phyloP scores from a whole-genome alignment of 2,329 filamentous ascomycete genomes.

The Neocucurbitaria cava region DNA sequence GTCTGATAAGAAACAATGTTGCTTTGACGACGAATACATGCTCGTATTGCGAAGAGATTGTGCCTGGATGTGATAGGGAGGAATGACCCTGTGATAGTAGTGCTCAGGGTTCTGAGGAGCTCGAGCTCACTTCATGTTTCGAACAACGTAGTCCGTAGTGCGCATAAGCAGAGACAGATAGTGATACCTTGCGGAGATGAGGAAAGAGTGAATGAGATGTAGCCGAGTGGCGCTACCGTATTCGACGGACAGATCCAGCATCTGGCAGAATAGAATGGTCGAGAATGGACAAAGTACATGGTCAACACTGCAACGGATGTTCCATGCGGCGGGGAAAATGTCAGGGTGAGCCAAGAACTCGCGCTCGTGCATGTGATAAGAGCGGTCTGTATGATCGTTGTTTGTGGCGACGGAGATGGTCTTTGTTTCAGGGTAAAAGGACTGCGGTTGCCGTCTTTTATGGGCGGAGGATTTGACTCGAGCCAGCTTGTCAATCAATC shows the following conservation, averaged over 20 bases:
- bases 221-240: not conserved
- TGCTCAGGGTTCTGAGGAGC: not conserved
- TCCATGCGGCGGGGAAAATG: not conserved
- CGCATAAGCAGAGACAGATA: not conserved
- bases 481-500: not conserved
- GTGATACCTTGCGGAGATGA: not conserved
- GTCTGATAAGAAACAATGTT: conserved; percentile 19
- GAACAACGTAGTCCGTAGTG: not conserved
- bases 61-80: conserved; percentile 1
- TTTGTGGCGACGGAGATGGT: conserved; percentile 21
- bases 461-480: not conserved
- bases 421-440: conserved; percentile 29
- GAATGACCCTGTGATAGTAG: not conserved
- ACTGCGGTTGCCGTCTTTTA: conserved; percentile 4
- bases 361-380: conserved; percentile 1
- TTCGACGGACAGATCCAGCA: too few species aligned
- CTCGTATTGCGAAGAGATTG: conserved; percentile 8
- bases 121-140: not conserved
- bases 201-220: not conserved
- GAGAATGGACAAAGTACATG: not conserved
- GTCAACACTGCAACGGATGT: not conserved
- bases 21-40: conserved; percentile 10
- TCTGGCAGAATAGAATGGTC: not conserved
- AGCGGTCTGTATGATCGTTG: conserved; percentile 14
- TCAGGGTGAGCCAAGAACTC: not conserved